These are phyloP conservation scores for Acanthamoeba lenticulata DNA, from an alignment of 208 protist species.

Conservation along the genomic window DNA sequence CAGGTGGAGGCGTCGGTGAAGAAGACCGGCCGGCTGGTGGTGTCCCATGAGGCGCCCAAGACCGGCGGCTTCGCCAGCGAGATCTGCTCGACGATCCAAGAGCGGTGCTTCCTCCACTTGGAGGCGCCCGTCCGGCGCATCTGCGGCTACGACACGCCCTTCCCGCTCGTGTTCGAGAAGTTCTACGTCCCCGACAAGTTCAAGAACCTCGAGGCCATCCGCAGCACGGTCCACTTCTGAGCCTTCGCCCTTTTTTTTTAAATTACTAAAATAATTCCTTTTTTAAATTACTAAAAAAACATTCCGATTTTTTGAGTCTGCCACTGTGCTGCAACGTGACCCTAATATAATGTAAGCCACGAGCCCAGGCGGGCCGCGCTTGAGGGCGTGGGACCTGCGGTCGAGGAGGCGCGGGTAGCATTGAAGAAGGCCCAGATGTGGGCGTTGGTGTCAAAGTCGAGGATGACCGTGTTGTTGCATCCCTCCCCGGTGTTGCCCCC, in stretches of 20 bases:
- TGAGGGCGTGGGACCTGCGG: no score
- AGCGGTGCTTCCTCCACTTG: conserved; percentile 95
- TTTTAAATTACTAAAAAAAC: no score
- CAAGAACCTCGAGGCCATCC: conserved; percentile 91
- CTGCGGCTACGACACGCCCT: conserved; percentile 96
- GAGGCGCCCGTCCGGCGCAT: conserved; percentile 96
- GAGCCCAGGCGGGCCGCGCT: no score
- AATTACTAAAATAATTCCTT: no score
- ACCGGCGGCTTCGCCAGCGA: conserved; percentile 96
- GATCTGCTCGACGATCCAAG: conserved; percentile 92
- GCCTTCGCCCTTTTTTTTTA: neutral
- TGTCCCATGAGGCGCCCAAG: conserved; percentile 93
- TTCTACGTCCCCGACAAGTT: conserved; percentile 95
- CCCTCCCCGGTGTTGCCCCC: neutral
- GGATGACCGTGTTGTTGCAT: neutral
- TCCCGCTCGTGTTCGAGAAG: conserved; percentile 96
- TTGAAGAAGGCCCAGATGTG: conserved; percentile 49
- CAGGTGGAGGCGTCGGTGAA: conserved; percentile 85
- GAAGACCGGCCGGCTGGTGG: conserved; percentile 90
- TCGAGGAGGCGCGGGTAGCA: no score
- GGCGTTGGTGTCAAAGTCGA: neutral
- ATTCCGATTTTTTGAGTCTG: no score
- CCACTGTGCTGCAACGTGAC: no score
- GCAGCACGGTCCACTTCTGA: conserved; percentile 66
- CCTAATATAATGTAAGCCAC: no score